Evolutionary conservation across 2,329 filamentous ascomycete species (phyloP).

Genomic region (Lachnellula arida): DNA sequence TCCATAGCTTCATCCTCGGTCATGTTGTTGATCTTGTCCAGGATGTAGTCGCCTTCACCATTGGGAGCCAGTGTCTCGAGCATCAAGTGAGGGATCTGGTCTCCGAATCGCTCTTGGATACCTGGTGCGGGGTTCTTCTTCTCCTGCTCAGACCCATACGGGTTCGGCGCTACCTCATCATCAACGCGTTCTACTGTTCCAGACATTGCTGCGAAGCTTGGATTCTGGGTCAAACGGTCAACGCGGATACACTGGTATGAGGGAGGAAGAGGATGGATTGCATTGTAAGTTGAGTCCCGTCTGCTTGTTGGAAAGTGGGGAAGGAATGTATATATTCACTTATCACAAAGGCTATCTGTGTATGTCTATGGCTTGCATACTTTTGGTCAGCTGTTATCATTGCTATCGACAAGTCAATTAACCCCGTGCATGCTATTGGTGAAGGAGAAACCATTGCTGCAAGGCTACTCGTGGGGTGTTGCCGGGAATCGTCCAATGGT

Average conservation of each 20-base stretch:
- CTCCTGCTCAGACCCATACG: constrained; percentile 24
- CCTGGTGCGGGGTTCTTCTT: constrained; percentile 22
- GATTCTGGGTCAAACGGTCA: not conserved
- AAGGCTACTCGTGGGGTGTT: not conserved
- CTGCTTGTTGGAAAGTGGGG: not conserved
- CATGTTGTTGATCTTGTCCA: constrained; percentile 40
- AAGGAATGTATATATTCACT: no score
- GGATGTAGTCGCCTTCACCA: constrained; percentile 39
- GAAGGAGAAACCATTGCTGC: not conserved
- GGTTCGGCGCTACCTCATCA: constrained; percentile 3
- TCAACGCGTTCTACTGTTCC: constrained; percentile 10
- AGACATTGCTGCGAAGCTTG: constrained; percentile 7
- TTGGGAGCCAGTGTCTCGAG: constrained; percentile 40
- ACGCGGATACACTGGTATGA: not conserved
- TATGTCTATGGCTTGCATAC: not conserved
- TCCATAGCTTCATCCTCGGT: constrained; percentile 39
- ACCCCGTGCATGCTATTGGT: not conserved
- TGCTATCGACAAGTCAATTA: not conserved
- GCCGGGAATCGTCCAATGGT: not conserved
- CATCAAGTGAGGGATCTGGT: constrained; percentile 37
- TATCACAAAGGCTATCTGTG: no score
- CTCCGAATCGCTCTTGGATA: constrained; percentile 22
- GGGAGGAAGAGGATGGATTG: not conserved
- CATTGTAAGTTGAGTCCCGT: not conserved
- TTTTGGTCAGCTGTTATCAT: not conserved